Base-by-base conservation (phyloP, 2,329 filamentous ascomycete species). In the Xenosphaeropsis pyriputrescens region DNA sequence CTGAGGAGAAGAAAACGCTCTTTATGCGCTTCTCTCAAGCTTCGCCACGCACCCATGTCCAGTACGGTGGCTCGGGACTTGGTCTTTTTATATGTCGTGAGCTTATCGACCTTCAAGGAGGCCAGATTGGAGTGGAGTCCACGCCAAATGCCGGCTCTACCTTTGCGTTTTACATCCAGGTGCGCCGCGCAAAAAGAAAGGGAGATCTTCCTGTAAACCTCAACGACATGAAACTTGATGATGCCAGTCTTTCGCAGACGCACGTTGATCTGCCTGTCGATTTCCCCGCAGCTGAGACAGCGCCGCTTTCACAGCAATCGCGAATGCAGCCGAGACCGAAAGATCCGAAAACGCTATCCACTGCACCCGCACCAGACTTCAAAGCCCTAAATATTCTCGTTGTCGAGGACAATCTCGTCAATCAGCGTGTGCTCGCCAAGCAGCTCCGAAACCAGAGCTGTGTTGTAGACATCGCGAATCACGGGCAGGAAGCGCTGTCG, bases 11-110 rank as follows among this genome's bases (percentile, higher is more conserved):
- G 58, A 76, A 79, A 39, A 68, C 74, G 33, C 66, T 89, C 0
- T 89, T 89, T 56, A 72, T 82, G 46, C 72, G 79, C n/a, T 89
- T 89, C 53, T 76, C 79, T 5, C 83, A 89, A 57, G 81, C 80
- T 1, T 81, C 73, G 16, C 79, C 80, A 1, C 72, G 75, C 33
- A 86, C 82, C 0, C 79, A 88, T 48, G 75, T 84, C 17, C 75
- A 83, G 45, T 86, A 88, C 45, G 83, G 83, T 13, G 83, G 83
- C 0, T 82, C 75, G 0, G 83, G 83, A 0, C 64, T 89, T 1
- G 83, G 83, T 0, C 62, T 89, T 0, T 88, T 86, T 56, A 86
- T 89, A 45, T 82, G 75, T 18, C 70, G 81, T 17, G 74, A 83
- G 39, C 64, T 89, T 13, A 82, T 79, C 0, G 82, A 89, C 51